Percentiles rank a stretch among this genome's conserved stretches.
These are phyloP conservation scores for Scedosporium aurantiacum DNA, from an alignment of 2,329 filamentous ascomycete genomes.

Conservation along the genomic window DNA sequence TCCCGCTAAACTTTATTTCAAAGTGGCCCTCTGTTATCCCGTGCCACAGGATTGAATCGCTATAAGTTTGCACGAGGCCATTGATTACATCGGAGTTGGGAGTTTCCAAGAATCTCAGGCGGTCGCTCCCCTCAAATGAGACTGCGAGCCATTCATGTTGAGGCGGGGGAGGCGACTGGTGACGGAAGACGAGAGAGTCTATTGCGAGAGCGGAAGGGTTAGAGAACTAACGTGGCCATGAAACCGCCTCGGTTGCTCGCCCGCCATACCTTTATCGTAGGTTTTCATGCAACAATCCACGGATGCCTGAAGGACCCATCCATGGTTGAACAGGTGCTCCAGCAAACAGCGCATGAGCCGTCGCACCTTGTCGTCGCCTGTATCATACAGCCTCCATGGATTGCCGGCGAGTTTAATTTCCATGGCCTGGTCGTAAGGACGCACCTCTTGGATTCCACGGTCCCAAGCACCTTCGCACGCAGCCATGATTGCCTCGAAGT, in stretches of 20 bases:
- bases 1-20: background rate
- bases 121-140: background rate
- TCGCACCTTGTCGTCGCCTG: background rate
- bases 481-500: background rate
- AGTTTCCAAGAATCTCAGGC: background rate
- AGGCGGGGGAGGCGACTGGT: too few species aligned
- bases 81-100: background rate
- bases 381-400: background rate
- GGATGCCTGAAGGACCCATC: background rate
- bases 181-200: too few species aligned
- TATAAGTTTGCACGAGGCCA: background rate
- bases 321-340: background rate
- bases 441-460: background rate
- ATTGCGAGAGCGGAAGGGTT: too few species aligned
- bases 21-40: background rate
- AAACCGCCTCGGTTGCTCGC: too few species aligned
- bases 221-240: too few species aligned
- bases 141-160: background rate
- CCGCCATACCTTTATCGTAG: background rate
- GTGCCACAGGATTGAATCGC: background rate
- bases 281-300: background rate
- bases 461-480: background rate
- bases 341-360: background rate
- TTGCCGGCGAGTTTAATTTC: background rate
- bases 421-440: background rate